phyloP scores from a whole-genome alignment of 164 flowering plant species.

The Vitis rupestris region DNA sequence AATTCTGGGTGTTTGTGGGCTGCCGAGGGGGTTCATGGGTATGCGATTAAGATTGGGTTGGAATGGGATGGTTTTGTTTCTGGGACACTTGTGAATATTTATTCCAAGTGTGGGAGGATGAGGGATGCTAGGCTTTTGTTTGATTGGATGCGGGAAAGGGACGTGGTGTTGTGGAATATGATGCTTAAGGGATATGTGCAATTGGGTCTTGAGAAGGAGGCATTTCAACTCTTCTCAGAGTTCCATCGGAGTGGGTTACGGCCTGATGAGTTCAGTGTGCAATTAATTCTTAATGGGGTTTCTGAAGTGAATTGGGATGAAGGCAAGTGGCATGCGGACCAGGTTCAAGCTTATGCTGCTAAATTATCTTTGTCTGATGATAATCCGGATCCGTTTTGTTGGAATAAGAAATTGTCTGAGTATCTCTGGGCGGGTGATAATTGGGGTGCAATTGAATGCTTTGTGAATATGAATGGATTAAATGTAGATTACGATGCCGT shows the following conservation, averaged over 20 bases:
- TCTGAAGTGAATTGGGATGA: slow-evolving; percentile 16
- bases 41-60: slow-evolving; percentile 44
- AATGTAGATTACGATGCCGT: slow-evolving; percentile 33
- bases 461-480: slow-evolving; percentile 32
- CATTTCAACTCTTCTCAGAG: slow-evolving; percentile 26
- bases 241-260: slow-evolving; percentile 43
- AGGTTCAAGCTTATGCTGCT: slow-evolving; percentile 42
- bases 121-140: slow-evolving; percentile 38
- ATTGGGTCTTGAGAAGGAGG: slow-evolving; percentile 29
- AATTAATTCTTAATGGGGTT: slow-evolving; percentile 29
- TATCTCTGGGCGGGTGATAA: slow-evolving; percentile 27
- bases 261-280: slow-evolving; percentile 37
- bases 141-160: slow-evolving; percentile 39
- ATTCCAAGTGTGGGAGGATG: slow-evolving; percentile 31
- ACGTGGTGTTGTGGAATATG: slow-evolving; percentile 54
- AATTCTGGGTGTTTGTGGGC: slow-evolving; percentile 19
- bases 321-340: slow-evolving; percentile 23
- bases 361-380: slow-evolving; percentile 29
- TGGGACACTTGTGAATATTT: slow-evolving; percentile 45
- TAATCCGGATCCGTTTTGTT: slow-evolving; percentile 22
- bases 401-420: slow-evolving; percentile 46
- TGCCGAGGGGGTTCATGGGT: slow-evolving; percentile 47
- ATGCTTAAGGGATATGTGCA: slow-evolving; percentile 46
- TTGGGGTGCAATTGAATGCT: slow-evolving; percentile 33
- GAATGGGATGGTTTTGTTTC: slow-evolving; percentile 45